Base-by-base conservation (phyloP, 148 eudicot species). In the Diospyros lotus region DNA sequence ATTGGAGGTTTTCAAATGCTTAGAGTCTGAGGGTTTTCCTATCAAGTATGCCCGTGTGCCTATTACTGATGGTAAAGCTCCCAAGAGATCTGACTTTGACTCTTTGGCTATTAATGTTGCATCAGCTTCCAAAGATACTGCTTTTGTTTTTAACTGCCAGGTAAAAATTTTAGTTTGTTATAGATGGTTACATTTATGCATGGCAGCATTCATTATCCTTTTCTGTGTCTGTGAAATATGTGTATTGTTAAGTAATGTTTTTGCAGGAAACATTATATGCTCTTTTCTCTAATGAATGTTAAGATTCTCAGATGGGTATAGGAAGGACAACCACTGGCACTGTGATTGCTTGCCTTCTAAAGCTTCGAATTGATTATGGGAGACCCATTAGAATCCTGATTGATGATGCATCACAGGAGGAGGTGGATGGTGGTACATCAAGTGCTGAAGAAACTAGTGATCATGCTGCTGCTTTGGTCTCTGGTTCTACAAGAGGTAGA, bases 1-100 rank as follows among this genome's bases (percentile, higher is more conserved):
- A 40, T 80, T 81, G 70, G 98, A 94, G 82, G 98, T 94, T 79
- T 91, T 89, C 79, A 87, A 82, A 75, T 80, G 85, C 81, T 85
- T 94, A 60, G 87, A 89, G 82, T 80, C 82, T 14, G 90, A 90
- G 75, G 97, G 97, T 73, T 90, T 87, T 79, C 91, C 90, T 39
- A 85, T 94, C 69, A 90, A 86, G 77, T 94, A 94, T 87, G 98
- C 97, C 50, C 97, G 98, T 80, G 97, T 94, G 72, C 98, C 98
- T n/a, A 94, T 94, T 74, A 94, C 98, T 69, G 98, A 94, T 80
- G 98, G 98, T 63, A 94, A 94, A 84, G 97, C 98, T 81, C 97
- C 98, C 72, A 94, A 91, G 82, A 89, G 97, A 84, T 94, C 98
- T 75, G 98, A 91, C 78, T 94, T 94, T 79, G 98, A 94, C 77